These are phyloP conservation scores for Microcyclospora pomicola DNA, from an alignment of 2,329 filamentous ascomycete species.

Conservation along the genomic window DNA sequence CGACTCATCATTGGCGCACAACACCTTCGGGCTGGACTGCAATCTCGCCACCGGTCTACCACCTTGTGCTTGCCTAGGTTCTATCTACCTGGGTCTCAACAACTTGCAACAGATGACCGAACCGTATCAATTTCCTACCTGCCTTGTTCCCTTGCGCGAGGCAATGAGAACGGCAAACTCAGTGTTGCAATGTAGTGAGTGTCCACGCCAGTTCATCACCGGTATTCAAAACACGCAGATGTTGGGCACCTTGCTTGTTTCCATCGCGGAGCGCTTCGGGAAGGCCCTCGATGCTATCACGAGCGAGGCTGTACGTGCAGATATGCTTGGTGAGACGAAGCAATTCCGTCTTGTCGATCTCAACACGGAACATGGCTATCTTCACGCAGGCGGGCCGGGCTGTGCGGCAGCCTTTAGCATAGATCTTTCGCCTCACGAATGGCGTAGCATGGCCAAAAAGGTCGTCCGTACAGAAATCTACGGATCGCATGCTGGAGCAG, in stretches of 20 bases:
- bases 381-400: slow-evolving; percentile 29
- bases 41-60: slow-evolving; percentile 8
- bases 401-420: slow-evolving; percentile 33
- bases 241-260: slow-evolving; percentile 28
- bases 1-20: slow-evolving; percentile 5
- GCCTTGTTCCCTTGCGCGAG: slow-evolving; percentile 27
- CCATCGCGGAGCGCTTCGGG: slow-evolving; percentile 28
- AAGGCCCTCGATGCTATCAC: slow-evolving; percentile 29
- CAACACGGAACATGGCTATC: slow-evolving; percentile 23
- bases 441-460: slow-evolving; percentile 30
- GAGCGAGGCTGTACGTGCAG: slow-evolving; percentile 23
- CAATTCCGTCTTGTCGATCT: slow-evolving; percentile 31
- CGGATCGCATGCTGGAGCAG: slow-evolving; percentile 18
- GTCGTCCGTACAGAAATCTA: slow-evolving; percentile 32
- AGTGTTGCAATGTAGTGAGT: slow-evolving; percentile 29
- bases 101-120: slow-evolving; percentile 26
- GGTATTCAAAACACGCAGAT: slow-evolving; percentile 34
- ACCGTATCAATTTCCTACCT: slow-evolving; percentile 28
- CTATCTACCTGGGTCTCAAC: slow-evolving; percentile 32
- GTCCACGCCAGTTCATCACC: slow-evolving; percentile 28
- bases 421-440: slow-evolving; percentile 30
- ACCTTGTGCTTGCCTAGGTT: slow-evolving; percentile 31
- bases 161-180: slow-evolving; percentile 27
- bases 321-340: slow-evolving; percentile 23
- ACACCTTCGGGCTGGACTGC: slow-evolving; percentile 1